Conservation (phyloP, 768 basidiomycete genomes). For the Inosperma sp. region DNA sequence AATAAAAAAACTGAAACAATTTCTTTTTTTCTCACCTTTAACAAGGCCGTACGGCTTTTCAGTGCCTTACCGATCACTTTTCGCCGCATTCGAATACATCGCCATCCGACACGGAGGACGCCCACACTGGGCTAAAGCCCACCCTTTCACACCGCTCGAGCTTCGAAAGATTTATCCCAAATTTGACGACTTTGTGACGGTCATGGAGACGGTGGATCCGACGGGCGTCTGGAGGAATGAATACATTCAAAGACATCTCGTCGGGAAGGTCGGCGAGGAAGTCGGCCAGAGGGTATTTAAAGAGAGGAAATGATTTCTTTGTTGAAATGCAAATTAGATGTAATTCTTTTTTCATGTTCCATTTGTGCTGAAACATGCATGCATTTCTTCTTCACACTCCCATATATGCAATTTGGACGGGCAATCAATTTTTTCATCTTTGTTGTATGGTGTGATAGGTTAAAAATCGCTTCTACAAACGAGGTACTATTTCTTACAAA, state of each 20-base stretch:
- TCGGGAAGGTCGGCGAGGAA: constrained; percentile 44
- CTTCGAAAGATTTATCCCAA: constrained; percentile 72
- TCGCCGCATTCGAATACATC: constrained; percentile 71
- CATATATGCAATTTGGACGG: no score
- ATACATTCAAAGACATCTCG: constrained; percentile 84
- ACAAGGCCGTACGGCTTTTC: constrained; percentile 79
- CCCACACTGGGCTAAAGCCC: constrained; percentile 97
- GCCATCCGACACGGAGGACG: constrained; percentile 66
- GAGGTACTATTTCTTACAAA: constrained; percentile 35
- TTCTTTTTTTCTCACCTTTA: constrained; percentile 1
- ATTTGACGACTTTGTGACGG: constrained; percentile 70
- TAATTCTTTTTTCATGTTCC: no score
- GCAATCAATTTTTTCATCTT: no score
- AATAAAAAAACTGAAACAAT: not conserved
- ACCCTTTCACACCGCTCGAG: constrained; percentile 58
- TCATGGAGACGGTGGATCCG: constrained; percentile 70
- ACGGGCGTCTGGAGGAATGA: constrained; percentile 78
- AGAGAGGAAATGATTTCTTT: constrained; percentile 8
- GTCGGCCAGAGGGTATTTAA: constrained; percentile 42
- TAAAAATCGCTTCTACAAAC: no score
- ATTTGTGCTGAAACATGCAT: no score
- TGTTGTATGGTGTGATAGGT: no score
- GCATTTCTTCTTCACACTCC: no score
- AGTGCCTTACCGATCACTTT: constrained; percentile 76
- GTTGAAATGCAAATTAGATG: no score